Evolutionary conservation across 2,329 filamentous ascomycete genomes (phyloP), one percentile per base, ranked within the genome.

Genomic region (Rhynchosporium agropyri): DNA sequence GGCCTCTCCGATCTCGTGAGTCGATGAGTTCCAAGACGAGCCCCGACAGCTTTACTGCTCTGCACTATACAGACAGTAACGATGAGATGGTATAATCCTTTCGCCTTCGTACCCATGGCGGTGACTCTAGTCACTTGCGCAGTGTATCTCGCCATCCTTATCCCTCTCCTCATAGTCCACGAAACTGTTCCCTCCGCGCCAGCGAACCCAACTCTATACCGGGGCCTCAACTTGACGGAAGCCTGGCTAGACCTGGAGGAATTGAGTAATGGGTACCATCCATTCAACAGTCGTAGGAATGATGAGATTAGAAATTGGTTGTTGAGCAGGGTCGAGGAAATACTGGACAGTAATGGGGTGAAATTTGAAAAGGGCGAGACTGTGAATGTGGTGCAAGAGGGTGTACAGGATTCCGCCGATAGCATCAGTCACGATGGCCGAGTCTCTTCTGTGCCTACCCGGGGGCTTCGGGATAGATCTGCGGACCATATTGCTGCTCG

Each of bases 271-370:
- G 81, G 82, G 1, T 95, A 90, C 73, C 95, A 97, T 74, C 94
- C 95, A 0, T 97, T 91, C 79, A 97, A 97, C 77, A 93, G 89
- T 69, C 88, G 82, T 63, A 82, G 85, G 64, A 98, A 97, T 74
- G 93, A 97, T 70, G 79, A 86, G 29, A 87, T 97, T 40, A 87
- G 91, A 65, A 79, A 84, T 40, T 97, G 89, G 81, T 79, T 98
- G 40, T 79, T 97, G 65, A 71, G 79, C 20, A 85, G 92, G 63
- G 84, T 96, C 63, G 79, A 87, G 65, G 79, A 83, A 43, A 95
- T 97, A 64, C 76, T 94, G 66, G 78, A 84, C 38, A 78, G 79
- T 28, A 92, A 90, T 73, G 77, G 77, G 2, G 81, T 83, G 10
- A 69, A 77, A 0, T 85, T 79, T 73, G 77, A 71, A 2, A 76